Percentiles rank a stretch among this genome's conserved stretches.
Evolutionary conservation across 352 stramenopile species (phyloP).

Genomic region (Globisporangium ultimum): DNA sequence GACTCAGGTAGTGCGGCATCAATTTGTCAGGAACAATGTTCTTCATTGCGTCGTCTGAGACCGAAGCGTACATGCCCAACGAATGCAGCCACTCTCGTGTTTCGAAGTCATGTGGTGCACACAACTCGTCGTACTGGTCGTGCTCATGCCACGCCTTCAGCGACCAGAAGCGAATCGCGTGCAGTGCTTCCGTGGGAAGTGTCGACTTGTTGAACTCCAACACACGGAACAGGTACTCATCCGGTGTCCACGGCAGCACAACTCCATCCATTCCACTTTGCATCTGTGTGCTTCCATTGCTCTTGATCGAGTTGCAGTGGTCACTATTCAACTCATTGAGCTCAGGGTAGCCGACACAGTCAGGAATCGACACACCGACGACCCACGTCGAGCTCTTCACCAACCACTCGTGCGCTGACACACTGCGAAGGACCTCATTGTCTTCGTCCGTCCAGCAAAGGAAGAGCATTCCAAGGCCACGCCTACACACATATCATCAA

Average conservation of each 20-base stretch:
- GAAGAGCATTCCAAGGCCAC: slow-evolving; percentile 71
- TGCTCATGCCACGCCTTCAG: slow-evolving; percentile 65
- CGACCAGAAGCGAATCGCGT: slow-evolving; percentile 69
- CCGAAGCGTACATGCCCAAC: slow-evolving; percentile 29
- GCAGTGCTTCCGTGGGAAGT: slow-evolving; percentile 60
- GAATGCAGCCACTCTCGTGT: slow-evolving; percentile 69
- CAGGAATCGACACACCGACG: slow-evolving; percentile 51
- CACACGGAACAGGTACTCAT: slow-evolving; percentile 75
- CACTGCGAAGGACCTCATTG: slow-evolving; percentile 53
- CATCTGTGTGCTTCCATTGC: not conserved
- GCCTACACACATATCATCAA: slow-evolving; percentile 17
- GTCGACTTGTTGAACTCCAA: slow-evolving; percentile 60
- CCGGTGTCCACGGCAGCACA: slow-evolving; percentile 65
- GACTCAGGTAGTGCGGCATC: slow-evolving; percentile 64
- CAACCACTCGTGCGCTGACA: slow-evolving; percentile 76
- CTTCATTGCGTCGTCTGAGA: slow-evolving; percentile 40
- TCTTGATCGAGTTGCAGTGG: slow-evolving; percentile 23
- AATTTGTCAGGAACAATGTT: slow-evolving; percentile 28
- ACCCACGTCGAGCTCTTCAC: slow-evolving; percentile 60
- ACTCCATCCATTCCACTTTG: slow-evolving; percentile 34
- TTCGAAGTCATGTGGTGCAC: slow-evolving; percentile 40
- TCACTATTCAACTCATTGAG: slow-evolving; percentile 68
- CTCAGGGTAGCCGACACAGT: slow-evolving; percentile 51
- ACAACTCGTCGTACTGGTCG: slow-evolving; percentile 50
- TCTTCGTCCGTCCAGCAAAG: slow-evolving; percentile 74